phyloP scores from a whole-genome alignment of 2,329 filamentous ascomycete genomes.

The Diplocarpon mali region DNA sequence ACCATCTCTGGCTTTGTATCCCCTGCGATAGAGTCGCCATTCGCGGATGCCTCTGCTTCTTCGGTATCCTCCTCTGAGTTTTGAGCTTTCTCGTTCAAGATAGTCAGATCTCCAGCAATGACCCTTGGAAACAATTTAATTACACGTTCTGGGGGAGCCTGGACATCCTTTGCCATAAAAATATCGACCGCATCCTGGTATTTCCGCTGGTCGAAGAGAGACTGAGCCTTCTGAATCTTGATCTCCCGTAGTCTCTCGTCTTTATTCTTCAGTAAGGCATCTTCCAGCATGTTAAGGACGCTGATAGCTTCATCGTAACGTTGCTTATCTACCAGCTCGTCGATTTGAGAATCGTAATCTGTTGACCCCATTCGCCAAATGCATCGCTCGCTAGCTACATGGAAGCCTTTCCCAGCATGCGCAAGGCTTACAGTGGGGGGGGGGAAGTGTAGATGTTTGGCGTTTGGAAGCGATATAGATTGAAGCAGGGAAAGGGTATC shows the following conservation, averaged over 20 bases:
- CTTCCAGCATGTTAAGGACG: conserved; percentile 79
- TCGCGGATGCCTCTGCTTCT: conserved; percentile 30
- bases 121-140: conserved; percentile 71
- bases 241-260: conserved; percentile 68
- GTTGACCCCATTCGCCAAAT: conserved; percentile 96
- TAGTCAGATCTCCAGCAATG: conserved; percentile 74
- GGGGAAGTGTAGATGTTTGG: conserved; percentile 78
- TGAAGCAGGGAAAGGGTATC: conserved; percentile 85
- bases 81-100: conserved; percentile 37
- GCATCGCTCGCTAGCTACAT: conserved; percentile 80
- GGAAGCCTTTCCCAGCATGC: conserved; percentile 90
- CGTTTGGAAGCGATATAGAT: conserved; percentile 69
- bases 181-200: conserved; percentile 81
- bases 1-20: conserved; percentile 13
- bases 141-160: conserved; percentile 81
- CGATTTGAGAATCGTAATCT: conserved; percentile 82
- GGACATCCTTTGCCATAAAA: conserved; percentile 65
- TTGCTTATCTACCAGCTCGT: conserved; percentile 62
- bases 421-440: conserved; percentile 89
- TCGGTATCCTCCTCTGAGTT: conserved; percentile 33
- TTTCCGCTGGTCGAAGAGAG: conserved; percentile 69
- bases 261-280: conserved; percentile 80
- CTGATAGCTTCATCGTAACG: conserved; percentile 88
- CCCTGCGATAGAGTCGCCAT: conserved; percentile 26
- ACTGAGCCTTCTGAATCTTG: conserved; percentile 84